Conservation (phyloP, 495 filamentous ascomycete genomes). For the Thozetella sp. region DNA sequence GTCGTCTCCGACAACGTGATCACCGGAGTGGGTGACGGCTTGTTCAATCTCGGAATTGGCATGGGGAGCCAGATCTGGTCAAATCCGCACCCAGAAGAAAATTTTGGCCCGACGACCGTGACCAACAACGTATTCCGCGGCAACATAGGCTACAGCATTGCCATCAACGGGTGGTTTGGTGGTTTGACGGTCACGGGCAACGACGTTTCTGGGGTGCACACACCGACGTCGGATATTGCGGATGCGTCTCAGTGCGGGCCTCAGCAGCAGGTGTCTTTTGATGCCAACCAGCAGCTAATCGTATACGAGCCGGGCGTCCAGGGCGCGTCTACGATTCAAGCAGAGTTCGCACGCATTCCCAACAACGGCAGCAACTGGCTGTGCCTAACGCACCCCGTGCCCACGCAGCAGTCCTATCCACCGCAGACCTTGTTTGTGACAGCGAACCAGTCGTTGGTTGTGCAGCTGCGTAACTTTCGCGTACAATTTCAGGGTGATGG, state of each 20-base stretch:
- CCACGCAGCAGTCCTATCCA: neutral
- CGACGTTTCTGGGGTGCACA: conserved; percentile 2
- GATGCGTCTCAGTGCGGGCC: neutral
- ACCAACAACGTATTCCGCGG: conserved; percentile 15
- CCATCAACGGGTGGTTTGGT: conserved; percentile 12
- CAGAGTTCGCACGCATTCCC: conserved; percentile 6
- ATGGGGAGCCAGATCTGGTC: conserved; percentile 13
- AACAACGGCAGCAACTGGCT: conserved; percentile 15
- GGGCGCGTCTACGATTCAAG: conserved; percentile 5
- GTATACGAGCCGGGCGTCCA: conserved; percentile 8
- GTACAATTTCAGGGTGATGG: conserved; percentile 17
- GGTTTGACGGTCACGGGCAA: conserved; percentile 16
- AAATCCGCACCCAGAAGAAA: conserved; percentile 3
- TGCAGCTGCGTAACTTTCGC: conserved; percentile 8
- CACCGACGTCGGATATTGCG: conserved; percentile 4
- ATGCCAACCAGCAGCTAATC: conserved; percentile 10
- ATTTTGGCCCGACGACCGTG: conserved; percentile 11
- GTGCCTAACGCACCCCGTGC: conserved; percentile 10
- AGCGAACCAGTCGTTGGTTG: neutral
- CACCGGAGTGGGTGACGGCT: neutral
- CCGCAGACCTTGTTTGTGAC: conserved; percentile 5
- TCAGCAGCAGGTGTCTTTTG: conserved; percentile 5
- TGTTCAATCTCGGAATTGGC: conserved; percentile 15
- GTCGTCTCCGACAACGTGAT: conserved; percentile 12
- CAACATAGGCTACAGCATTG: conserved; percentile 14